Conservation (phyloP, 331 rosid genomes). For the Quercus tomentella region DNA sequence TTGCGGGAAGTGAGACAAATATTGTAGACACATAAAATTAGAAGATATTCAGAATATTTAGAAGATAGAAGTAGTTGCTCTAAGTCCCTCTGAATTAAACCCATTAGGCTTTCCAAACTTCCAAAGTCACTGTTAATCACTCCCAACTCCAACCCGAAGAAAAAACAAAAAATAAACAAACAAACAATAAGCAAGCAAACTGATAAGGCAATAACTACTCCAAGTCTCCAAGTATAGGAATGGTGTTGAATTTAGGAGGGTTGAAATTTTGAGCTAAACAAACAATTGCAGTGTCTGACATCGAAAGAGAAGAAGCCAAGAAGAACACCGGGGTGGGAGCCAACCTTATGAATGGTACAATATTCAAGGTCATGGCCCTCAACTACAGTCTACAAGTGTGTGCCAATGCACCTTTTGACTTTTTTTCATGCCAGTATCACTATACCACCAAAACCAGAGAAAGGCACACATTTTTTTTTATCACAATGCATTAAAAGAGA, state of each 20-base stretch:
- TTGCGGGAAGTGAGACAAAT: not conserved
- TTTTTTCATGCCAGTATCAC: not conserved
- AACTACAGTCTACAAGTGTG: not conserved
- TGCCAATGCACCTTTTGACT: not conserved
- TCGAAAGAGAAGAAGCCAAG: not conserved
- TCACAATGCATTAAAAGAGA: constrained; percentile 9
- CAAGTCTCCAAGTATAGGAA: not conserved
- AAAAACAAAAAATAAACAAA: no score
- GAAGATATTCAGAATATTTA: not conserved
- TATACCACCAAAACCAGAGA: not conserved
- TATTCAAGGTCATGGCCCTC: not conserved
- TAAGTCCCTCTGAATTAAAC: not conserved
- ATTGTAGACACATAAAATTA: not conserved
- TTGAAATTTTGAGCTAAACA: not conserved
- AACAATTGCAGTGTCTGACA: not conserved
- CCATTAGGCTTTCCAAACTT: no score
- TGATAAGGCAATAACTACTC: no score
- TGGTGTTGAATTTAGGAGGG: not conserved
- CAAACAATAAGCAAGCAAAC: not conserved
- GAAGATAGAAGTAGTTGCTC: not conserved
- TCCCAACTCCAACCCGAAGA: no score
- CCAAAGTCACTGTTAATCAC: no score
- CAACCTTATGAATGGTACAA: not conserved
- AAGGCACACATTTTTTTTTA: constrained; percentile 10
- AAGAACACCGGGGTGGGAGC: not conserved